These are phyloP conservation scores for Chytriomyces hyalinus DNA, from an alignment of 192 early-diverging fungal species.

Conservation along the genomic window DNA sequence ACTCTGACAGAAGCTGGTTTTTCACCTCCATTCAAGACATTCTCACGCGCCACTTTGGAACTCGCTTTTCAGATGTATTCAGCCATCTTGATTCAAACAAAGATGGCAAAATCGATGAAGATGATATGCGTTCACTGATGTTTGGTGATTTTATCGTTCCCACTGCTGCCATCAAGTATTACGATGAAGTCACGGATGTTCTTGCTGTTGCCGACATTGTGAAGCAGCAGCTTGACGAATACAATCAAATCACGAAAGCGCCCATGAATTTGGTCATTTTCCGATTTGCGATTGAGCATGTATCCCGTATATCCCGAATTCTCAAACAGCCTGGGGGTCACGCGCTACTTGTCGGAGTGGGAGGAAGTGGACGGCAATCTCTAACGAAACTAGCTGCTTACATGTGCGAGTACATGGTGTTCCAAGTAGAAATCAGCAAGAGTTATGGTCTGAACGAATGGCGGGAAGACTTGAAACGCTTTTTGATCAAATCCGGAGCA, in stretches of 20 bases:
- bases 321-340: constrained; percentile 65
- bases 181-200: constrained; percentile 60
- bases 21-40: constrained; percentile 57
- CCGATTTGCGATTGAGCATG: constrained; percentile 65
- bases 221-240: constrained; percentile 59
- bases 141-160: constrained; percentile 65
- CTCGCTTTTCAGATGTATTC: constrained; percentile 56
- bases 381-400: constrained; percentile 60
- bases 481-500: constrained; percentile 58
- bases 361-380: constrained; percentile 62
- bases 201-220: constrained; percentile 56
- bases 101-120: constrained; percentile 62
- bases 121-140: constrained; percentile 64
- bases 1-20: constrained; percentile 60
- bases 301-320: constrained; percentile 63
- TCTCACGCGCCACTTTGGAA: constrained; percentile 48
- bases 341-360: constrained; percentile 63
- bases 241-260: constrained; percentile 61
- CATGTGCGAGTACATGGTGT: constrained; percentile 62
- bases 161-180: constrained; percentile 52
- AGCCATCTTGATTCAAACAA: constrained; percentile 56
- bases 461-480: constrained; percentile 64
- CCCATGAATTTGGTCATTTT: constrained; percentile 69
- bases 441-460: constrained; percentile 63
- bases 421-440: constrained; percentile 67